Evolutionary conservation across 2,329 filamentous ascomycete genomes (phyloP).

Genomic region (Alternaria infectoria): DNA sequence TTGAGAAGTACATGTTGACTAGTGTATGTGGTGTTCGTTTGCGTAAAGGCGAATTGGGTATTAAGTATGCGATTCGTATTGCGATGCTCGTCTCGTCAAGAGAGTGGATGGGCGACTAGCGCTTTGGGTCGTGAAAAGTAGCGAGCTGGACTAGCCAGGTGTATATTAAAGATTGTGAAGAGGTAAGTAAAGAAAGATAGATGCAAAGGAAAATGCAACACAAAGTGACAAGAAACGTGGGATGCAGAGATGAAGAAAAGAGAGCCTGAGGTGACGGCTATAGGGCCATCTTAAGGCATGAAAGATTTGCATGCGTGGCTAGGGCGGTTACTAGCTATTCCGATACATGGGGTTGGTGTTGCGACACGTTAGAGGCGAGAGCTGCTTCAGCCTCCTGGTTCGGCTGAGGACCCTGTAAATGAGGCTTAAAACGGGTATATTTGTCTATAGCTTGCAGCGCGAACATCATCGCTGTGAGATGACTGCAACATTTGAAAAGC

Average conservation of each 20-base stretch:
- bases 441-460: neutral
- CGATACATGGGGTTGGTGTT: conserved; percentile 41
- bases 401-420: conserved; percentile 29
- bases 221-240: conserved; percentile 29
- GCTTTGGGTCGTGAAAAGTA: conserved; percentile 28
- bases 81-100: conserved; percentile 24
- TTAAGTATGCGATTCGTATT: conserved; percentile 34
- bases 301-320: conserved; percentile 33
- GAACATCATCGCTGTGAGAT: neutral
- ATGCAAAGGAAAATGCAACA: conserved; percentile 39
- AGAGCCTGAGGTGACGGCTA: conserved; percentile 42
- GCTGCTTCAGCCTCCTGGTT: conserved; percentile 44
- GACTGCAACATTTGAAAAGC: neutral
- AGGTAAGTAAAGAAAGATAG: conserved; percentile 36
- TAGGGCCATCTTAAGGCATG: conserved; percentile 48
- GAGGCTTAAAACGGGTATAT: conserved; percentile 16
- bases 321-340: conserved; percentile 38
- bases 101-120: conserved; percentile 46
- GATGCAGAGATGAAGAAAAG: conserved; percentile 37
- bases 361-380: conserved; percentile 46
- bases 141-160: conserved; percentile 48
- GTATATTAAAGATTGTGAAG: conserved; percentile 41
- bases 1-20: conserved; percentile 45
- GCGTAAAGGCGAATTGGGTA: conserved; percentile 4
- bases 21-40: conserved; percentile 8